Base-by-base conservation (phyloP, 441 rosid genomes). In the Jatropha podagrica region DNA sequence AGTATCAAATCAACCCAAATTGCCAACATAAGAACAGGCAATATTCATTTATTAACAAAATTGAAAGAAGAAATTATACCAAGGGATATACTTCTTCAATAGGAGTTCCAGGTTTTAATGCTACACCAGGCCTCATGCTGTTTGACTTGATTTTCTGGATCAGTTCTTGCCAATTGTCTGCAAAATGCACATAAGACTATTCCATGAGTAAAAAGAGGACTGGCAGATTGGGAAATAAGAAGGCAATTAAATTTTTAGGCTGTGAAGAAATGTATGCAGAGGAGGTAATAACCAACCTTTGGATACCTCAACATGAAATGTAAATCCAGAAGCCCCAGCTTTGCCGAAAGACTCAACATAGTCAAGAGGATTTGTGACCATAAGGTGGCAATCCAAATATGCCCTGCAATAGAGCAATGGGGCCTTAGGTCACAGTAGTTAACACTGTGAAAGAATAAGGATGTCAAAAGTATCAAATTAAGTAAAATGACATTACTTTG, bases 291-390 rank as follows among this genome's bases (percentile, higher is more conserved):
- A 54, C 76, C 59, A 63, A 93, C 98, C 97, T 90, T 77, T 86
- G 73, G 97, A 86, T 48, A 78, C 92, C 83, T 95, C 97, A 67
- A 93, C 83, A 58, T 95, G 99, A 87, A 95, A 95, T 42, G 99
- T 95, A 82, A 95, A 93, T 70, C 98, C 92, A 46, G 99, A 93
- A 17, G 99, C 98, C 49, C 98, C 98, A 66, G 98, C 95, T 76
- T 91, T 88, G 58, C 87, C 88, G 74, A 95, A 77, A 42, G 87
- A 87, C 69, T 95, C 91, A 54, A 95, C 86, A 78, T 95, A 95
- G 88, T 93, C 99, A 74, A 91, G 79, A 10, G 99, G 99, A 81
- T 95, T 93, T 61, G 92, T 88, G 56, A 95, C 99, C 98, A 95
- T 91, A 69, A 95, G 90, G 83, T 91, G 99, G 80, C 99, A 95